A percentile compares a stretch with the other conserved stretches of the same genome.
Evolutionary conservation across 2,329 filamentous ascomycete species (phyloP).

Genomic region (Cladosporium sp.): DNA sequence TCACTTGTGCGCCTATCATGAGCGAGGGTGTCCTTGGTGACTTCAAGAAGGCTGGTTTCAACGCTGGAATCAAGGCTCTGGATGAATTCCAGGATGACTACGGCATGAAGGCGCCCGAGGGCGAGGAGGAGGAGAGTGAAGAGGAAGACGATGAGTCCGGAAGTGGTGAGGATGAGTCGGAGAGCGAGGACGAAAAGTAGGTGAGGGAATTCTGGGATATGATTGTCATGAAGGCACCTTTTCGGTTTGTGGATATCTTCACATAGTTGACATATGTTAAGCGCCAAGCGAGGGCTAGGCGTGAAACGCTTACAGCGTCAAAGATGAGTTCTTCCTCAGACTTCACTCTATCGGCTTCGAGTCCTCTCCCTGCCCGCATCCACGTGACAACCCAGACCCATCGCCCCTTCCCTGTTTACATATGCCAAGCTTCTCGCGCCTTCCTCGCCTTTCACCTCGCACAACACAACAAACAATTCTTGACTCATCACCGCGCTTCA

Average conservation of each 20-base stretch:
- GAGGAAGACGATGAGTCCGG: slow-evolving; percentile 58
- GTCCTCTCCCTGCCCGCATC: neutral
- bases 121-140: slow-evolving; percentile 59
- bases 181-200: slow-evolving; percentile 14
- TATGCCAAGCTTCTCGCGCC: neutral
- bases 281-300: neutral
- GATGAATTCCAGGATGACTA: slow-evolving; percentile 88
- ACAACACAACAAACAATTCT: neutral
- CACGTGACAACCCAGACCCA: neutral
- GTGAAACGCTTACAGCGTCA: neutral
- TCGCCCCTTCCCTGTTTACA: neutral
- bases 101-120: slow-evolving; percentile 67
- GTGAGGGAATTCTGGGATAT: neutral
- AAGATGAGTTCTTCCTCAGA: neutral
- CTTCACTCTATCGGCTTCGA: neutral
- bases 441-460: neutral
- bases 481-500: neutral
- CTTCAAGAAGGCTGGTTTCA: slow-evolving; percentile 75
- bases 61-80: slow-evolving; percentile 70
- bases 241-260: neutral
- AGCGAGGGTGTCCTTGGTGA: slow-evolving; percentile 76
- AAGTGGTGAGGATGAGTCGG: slow-evolving; percentile 26
- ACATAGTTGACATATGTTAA: neutral
- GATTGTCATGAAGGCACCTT: neutral
- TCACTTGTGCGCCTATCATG: slow-evolving; percentile 85